Percentiles rank a stretch among this genome's conserved stretches.
phyloP scores from a whole-genome alignment of 2,329 filamentous ascomycete species.

The Aspergillus tamarii region DNA sequence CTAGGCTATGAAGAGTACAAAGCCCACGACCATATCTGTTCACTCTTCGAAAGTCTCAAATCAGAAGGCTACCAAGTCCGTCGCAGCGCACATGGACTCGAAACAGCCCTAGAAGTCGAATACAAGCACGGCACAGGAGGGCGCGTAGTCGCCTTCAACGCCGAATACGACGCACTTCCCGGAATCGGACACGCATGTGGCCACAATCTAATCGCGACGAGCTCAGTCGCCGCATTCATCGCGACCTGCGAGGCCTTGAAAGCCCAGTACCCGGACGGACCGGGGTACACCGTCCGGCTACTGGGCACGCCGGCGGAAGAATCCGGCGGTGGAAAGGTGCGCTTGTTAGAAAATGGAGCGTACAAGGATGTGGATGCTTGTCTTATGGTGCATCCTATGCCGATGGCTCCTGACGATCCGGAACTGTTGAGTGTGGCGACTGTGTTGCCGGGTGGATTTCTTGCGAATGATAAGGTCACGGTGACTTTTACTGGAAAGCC shows the following conservation, averaged over 20 bases:
- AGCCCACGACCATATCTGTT: slow-evolving; percentile 54
- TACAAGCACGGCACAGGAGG: slow-evolving; percentile 30
- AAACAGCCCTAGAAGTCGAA: slow-evolving; percentile 54
- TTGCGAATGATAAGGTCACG: slow-evolving; percentile 35
- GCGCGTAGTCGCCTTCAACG: slow-evolving; percentile 35
- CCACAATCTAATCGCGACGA: slow-evolving; percentile 37
- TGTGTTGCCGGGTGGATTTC: slow-evolving; percentile 28
- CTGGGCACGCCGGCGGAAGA: slow-evolving; percentile 42
- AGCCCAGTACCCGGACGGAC: slow-evolving; percentile 8
- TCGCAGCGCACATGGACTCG: slow-evolving; percentile 51
- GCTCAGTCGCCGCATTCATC: slow-evolving; percentile 41
- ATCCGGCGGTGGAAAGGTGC: slow-evolving; percentile 40
- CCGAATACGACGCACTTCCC: slow-evolving; percentile 45
- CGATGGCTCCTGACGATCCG: slow-evolving; percentile 30
- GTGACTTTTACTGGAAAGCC: slow-evolving; percentile 54
- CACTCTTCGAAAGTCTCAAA: slow-evolving; percentile 36
- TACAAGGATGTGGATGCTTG: slow-evolving; percentile 42
- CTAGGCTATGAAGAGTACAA: slow-evolving; percentile 54
- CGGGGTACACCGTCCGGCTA: slow-evolving; percentile 35
- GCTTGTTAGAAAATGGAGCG: slow-evolving; percentile 46
- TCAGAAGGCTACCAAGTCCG: slow-evolving; percentile 48
- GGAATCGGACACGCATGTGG: slow-evolving; percentile 42
- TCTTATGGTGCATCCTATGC: slow-evolving; percentile 44
- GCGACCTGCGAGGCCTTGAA: slow-evolving; percentile 36
- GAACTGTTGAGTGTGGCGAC: slow-evolving; percentile 27